Evolutionary conservation across 2,329 filamentous ascomycete species (phyloP), one percentile per base, ranked within the genome.

Genomic region (Fusarium nelsonii): DNA sequence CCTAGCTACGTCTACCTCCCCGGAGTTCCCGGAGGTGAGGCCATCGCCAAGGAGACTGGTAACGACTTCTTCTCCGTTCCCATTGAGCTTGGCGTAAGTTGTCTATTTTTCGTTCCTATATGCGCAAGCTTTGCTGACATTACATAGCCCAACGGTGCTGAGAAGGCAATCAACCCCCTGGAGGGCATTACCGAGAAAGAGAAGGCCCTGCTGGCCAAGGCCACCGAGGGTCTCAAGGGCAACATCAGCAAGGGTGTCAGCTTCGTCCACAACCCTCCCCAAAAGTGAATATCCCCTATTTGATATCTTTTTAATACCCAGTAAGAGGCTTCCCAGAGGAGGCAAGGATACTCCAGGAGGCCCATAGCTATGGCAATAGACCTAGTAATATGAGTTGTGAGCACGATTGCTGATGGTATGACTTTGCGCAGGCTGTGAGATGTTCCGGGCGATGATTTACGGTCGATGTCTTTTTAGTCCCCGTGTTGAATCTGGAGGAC

Each of bases 21-120:
- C 50, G 95, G 95, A 81, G 88, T 99, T 50, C 83, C 91, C 56
- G 96, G 95, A 67, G 96, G 96, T 77, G 92, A 95, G 55, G 93
- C 88, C 72, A 91, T 99, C 75, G 87, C 87, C 68, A 93, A 97
- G 87, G 88, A 90, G 77, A 93, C 91, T 66, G 94, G 94, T 73
- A 82, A 88, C 69, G 94, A 99, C 58, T 99, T 92, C 87, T 99
- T 99, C 89, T 97, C 96, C 62, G 93, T 97, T 57, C 95, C 94
- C 65, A 89, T 98, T 73, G 93, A 97, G 84, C 93, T 99, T 74
- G 96, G 96, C 78, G 94, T 97, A 91, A 84, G 92, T 87, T 58
- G 10, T 37, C 54, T 49, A 12, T 46, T 33, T 20, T 23, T 18
- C 14, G 18, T 58, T 41, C 61, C 36, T 60, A 56, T 18, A 56